phyloP scores from a whole-genome alignment of 2,329 filamentous ascomycete species.

The Alternaria novae-zelandiae region DNA sequence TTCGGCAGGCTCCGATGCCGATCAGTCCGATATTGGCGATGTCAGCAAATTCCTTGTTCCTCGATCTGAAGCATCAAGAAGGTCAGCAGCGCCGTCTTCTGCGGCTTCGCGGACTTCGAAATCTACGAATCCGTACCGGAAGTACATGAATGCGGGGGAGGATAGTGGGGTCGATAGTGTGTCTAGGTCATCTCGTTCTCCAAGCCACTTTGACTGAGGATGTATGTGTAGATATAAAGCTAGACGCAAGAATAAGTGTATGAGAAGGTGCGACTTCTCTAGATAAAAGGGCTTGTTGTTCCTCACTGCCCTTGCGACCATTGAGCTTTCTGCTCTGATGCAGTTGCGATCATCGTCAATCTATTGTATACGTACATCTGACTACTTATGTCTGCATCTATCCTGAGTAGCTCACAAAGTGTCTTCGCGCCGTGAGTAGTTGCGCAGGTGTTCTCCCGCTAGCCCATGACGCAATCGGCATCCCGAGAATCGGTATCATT shows the following conservation, averaged over 20 bases:
- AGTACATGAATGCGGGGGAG: neutral
- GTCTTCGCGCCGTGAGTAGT: neutral
- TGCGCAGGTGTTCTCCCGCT: neutral
- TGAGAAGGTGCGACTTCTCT: neutral
- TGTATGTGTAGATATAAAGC: neutral
- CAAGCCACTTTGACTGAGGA: neutral
- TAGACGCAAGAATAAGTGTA: neutral
- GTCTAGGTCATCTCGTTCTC: neutral
- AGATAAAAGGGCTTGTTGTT: neutral
- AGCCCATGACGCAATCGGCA: constrained; percentile 11
- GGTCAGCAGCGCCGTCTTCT: neutral
- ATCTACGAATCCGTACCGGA: constrained; percentile 3
- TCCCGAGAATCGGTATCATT: constrained; percentile 11
- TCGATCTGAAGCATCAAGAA: neutral
- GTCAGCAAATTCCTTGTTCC: neutral
- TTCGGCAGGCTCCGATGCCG: neutral
- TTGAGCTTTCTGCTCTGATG: fast-evolving
- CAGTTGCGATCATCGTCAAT: neutral
- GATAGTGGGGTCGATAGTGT: neutral
- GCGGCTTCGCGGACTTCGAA: neutral
- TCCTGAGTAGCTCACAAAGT: neutral
- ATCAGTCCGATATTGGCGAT: neutral
- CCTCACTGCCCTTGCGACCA: neutral
- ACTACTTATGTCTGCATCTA: neutral
- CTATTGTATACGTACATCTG: no score